Conservation (phyloP, 495 filamentous ascomycete genomes). For the Talaromyces borbonicus region DNA sequence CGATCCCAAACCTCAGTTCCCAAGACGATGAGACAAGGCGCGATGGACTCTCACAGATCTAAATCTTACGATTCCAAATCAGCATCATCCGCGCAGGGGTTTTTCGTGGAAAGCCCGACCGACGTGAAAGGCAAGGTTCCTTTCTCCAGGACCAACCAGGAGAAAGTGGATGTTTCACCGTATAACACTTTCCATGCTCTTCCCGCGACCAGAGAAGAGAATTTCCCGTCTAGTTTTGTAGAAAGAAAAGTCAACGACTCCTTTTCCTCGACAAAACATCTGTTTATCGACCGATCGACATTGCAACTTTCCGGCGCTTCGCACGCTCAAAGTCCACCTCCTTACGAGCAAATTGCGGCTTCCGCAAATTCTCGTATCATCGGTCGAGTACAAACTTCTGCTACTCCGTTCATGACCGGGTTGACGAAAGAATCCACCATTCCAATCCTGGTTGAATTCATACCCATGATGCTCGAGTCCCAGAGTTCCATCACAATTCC, state of each 20-base stretch:
- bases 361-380: conserved; percentile 38
- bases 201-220: conserved; percentile 10
- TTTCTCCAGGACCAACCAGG: background rate
- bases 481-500: conserved; percentile 19
- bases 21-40: background rate
- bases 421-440: conserved; percentile 31
- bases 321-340: conserved; percentile 35
- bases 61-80: conserved; percentile 7
- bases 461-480: conserved; percentile 32
- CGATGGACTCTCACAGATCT: conserved; percentile 2
- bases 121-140: conserved; percentile 1
- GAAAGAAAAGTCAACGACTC: conserved; percentile 11
- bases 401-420: conserved; percentile 22
- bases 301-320: conserved; percentile 33
- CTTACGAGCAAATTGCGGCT: conserved; percentile 36
- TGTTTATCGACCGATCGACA: conserved; percentile 34
- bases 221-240: conserved; percentile 6
- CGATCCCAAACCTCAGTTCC: conserved; percentile 14
- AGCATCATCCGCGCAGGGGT: background rate
- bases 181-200: conserved; percentile 14
- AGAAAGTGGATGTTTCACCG: conserved; percentile 12
- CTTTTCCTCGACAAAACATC: conserved; percentile 17
- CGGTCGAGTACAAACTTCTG: conserved; percentile 34
- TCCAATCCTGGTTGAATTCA: conserved; percentile 37
- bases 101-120: conserved; percentile 7